phyloP scores from a whole-genome alignment of 2,329 filamentous ascomycete genomes.

The Trichoderma sp. region DNA sequence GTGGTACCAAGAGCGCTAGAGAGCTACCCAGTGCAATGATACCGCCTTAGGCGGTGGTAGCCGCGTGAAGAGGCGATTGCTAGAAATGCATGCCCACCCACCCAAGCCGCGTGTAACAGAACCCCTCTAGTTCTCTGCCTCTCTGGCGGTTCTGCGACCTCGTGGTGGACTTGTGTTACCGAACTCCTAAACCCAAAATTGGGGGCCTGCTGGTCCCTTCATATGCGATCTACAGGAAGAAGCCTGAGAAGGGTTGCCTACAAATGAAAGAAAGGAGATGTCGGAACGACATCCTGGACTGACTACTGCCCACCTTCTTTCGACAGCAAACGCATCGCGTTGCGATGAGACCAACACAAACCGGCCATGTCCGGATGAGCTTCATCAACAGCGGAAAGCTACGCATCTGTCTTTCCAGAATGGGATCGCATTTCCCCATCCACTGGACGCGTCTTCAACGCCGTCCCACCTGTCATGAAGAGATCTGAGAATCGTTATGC shows the following conservation, averaged over 20 bases:
- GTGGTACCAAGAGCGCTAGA: neutral
- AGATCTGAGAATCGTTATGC: neutral
- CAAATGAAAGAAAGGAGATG: no score
- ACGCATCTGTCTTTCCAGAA: neutral
- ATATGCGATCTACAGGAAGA: neutral
- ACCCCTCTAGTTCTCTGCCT: no score
- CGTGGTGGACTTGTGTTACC: constrained; percentile 4
- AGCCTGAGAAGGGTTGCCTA: fast-evolving
- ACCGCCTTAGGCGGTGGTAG: neutral
- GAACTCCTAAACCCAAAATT: neutral
- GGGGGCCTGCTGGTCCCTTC: neutral
- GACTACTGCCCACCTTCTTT: neutral
- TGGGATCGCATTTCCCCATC: neutral
- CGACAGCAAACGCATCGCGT: neutral
- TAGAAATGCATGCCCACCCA: neutral
- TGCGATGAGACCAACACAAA: neutral
- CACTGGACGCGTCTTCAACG: neutral
- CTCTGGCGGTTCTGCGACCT: neutral
- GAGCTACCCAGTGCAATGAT: neutral
- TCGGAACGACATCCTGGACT: no score
- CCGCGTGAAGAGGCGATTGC: neutral
- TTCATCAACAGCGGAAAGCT: no score
- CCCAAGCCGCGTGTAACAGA: neutral
- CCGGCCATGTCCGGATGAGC: constrained; percentile 8
- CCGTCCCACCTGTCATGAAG: neutral